Evolutionary conservation across 202 grass and related monocot genomes (phyloP).

Genomic region (Brachypodium distachyon): DNA sequence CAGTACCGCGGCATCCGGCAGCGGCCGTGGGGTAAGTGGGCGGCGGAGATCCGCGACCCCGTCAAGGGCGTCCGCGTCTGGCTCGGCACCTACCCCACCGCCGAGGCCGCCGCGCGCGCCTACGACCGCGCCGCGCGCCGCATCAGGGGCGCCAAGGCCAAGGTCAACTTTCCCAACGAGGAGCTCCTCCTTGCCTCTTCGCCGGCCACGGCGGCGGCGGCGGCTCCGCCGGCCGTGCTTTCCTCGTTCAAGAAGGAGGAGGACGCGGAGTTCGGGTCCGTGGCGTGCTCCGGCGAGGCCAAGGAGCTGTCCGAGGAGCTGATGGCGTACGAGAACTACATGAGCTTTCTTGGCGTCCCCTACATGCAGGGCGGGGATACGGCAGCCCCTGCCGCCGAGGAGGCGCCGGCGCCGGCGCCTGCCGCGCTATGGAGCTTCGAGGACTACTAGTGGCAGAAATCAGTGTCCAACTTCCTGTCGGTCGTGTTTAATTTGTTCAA

Average conservation of each 20-base stretch:
- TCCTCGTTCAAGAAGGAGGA: neutral
- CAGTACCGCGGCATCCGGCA: constrained; percentile 59
- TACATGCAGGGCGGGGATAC: constrained; percentile 64
- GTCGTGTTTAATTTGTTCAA: neutral
- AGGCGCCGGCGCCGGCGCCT: constrained; percentile 1
- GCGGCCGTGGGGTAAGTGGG: constrained; percentile 45
- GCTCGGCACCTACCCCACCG: constrained; percentile 77
- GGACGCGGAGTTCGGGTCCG: neutral
- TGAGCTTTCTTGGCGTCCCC: constrained; percentile 72
- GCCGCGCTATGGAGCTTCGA: constrained; percentile 66
- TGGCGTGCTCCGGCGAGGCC: constrained; percentile 30
- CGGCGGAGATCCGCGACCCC: constrained; percentile 50
- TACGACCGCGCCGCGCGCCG: constrained; percentile 71
- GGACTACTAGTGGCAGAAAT: neutral
- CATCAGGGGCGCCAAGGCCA: constrained; percentile 77
- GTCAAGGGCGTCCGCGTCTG: constrained; percentile 90
- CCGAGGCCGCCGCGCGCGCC: constrained; percentile 71
- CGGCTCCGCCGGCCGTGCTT: neutral
- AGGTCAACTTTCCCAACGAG: constrained; percentile 82
- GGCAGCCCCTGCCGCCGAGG: neutral
- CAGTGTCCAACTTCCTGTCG: neutral
- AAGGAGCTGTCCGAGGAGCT: constrained; percentile 70
- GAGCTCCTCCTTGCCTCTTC: neutral
- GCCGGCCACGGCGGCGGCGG: neutral
- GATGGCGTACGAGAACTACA: constrained; percentile 72